Evolutionary conservation across 2,329 filamentous ascomycete genomes (phyloP), one percentile per base, ranked within the genome.

Genomic region (Dothistroma pini): DNA sequence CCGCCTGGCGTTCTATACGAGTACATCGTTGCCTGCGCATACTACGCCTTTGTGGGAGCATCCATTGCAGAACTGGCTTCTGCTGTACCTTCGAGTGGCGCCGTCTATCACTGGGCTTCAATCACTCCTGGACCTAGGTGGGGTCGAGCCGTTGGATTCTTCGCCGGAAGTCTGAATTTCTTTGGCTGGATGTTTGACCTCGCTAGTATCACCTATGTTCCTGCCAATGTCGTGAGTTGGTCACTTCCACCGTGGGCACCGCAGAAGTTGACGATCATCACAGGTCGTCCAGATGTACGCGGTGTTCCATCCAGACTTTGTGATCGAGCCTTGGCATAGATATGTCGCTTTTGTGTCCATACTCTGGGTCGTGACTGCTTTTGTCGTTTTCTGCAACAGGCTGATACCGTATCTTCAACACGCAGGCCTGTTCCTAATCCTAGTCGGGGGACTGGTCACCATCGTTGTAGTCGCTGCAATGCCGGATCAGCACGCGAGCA

Each of bases 151-250:
- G 54, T 74, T 32, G 75, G 75, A 5, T 76, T 75, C 67, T 76
- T 74, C 58, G 67, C 70, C 9, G 54, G 54, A 14, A 29, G 38
- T 49, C 63, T 75, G 49, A 85, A 85, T 70, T 84, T 83, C 66
- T 83, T 81, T 62, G 83, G 80, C 14, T 88, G 86, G 86, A 81
- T 87, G 63, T 85, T 87, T 60, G 84, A 83, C 63, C 78, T 85
- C 6, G 83, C 84, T 4, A 83, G 84, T 1, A 82, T 87, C 68
- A 75, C 81, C 16, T 79, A 81, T 59, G 85, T 88, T 60, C 78
- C 84, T 4, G 81, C 80, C 63, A 86, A 87, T 68, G 80, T 86
- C 65, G 74, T 81, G 12, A 38, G 34, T 38, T 7, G 3, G 34
- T 38, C 10, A 3, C 34, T 4, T 7, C 34, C 10, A 11, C 34